Evolutionary conservation across 2,329 filamentous ascomycete species (phyloP).

Genomic region (Cladorrhinum sp.): DNA sequence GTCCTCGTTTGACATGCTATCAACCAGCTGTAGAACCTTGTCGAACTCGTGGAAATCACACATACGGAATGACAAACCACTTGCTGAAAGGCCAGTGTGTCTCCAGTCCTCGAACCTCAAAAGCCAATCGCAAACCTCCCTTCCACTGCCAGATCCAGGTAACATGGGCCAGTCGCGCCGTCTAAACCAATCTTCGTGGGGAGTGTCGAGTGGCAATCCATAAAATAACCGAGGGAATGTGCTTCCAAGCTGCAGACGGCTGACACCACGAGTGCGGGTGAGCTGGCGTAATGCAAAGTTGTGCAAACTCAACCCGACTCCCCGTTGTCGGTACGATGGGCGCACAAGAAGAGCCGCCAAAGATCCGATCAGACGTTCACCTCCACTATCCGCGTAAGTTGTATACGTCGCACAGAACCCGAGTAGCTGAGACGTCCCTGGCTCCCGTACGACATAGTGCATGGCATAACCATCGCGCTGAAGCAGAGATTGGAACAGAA

Average conservation of each 20-base stretch:
- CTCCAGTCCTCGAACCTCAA: slow-evolving; percentile 51
- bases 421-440: slow-evolving; percentile 41
- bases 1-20: slow-evolving; percentile 45
- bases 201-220: slow-evolving; percentile 46
- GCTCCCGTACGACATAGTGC: slow-evolving; percentile 55
- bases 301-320: slow-evolving; percentile 54
- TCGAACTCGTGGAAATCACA: slow-evolving; percentile 47
- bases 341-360: slow-evolving; percentile 54
- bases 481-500: slow-evolving; percentile 45
- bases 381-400: slow-evolving; percentile 52
- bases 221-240: slow-evolving; percentile 58
- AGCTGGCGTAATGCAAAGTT: slow-evolving; percentile 50
- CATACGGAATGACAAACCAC: slow-evolving; percentile 42
- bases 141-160: slow-evolving; percentile 43
- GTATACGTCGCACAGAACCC: slow-evolving; percentile 62
- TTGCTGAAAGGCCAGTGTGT: slow-evolving; percentile 37
- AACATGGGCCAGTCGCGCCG: slow-evolving; percentile 51
- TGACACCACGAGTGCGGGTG: slow-evolving; percentile 49
- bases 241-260: slow-evolving; percentile 54
- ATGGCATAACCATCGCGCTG: slow-evolving; percentile 54
- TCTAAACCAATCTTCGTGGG: slow-evolving; percentile 50
- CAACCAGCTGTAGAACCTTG: slow-evolving; percentile 48
- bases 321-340: slow-evolving; percentile 44
- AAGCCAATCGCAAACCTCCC: slow-evolving; percentile 53
- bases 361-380: slow-evolving; percentile 53